Evolutionary conservation across 768 basidiomycete species (phyloP).

Genomic region (Russula ochroleuca): DNA sequence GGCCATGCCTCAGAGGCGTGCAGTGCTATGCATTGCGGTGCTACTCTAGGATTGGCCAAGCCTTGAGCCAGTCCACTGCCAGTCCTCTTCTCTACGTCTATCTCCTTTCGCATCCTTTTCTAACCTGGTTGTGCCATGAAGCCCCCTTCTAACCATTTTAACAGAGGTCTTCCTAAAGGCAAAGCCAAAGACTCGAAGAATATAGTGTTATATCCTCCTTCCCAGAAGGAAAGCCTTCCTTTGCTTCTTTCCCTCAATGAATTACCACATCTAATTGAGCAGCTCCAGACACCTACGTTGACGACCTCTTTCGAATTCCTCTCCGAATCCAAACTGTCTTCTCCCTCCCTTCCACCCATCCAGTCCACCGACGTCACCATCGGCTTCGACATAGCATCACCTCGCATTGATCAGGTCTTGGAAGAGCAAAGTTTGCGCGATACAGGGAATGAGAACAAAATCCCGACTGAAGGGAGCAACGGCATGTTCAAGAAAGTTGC

Average conservation of each 20-base stretch:
- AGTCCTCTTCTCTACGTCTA: neutral
- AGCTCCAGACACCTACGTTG: too few species aligned
- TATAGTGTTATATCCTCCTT: slow-evolving; percentile 22
- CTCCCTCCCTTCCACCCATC: slow-evolving; percentile 46
- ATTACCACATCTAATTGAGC: too few species aligned
- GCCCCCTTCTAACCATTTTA: slow-evolving; percentile 74
- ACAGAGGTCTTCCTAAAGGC: slow-evolving; percentile 58
- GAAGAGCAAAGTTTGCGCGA: slow-evolving; percentile 39
- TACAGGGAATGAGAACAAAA: slow-evolving; percentile 37
- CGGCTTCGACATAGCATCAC: slow-evolving; percentile 24
- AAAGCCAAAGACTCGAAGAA: slow-evolving; percentile 50
- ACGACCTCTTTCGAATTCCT: slow-evolving; percentile 61
- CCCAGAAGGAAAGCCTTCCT: slow-evolving; percentile 56
- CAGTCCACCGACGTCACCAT: slow-evolving; percentile 21
- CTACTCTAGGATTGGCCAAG: neutral
- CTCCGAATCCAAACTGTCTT: slow-evolving; percentile 52
- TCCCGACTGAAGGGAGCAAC: slow-evolving; percentile 30
- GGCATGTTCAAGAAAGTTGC: slow-evolving; percentile 66
- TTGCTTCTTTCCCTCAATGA: too few species aligned
- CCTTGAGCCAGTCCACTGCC: slow-evolving; percentile 24
- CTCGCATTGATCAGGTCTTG: slow-evolving; percentile 34
- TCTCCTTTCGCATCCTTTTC: slow-evolving; percentile 19
- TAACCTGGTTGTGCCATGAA: slow-evolving; percentile 53
- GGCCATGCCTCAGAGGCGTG: neutral
- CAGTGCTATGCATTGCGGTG: neutral